These are phyloP conservation scores for Tetradesmus obliquus DNA, from an alignment of 139 green algal genomes.

Conservation along the genomic window DNA sequence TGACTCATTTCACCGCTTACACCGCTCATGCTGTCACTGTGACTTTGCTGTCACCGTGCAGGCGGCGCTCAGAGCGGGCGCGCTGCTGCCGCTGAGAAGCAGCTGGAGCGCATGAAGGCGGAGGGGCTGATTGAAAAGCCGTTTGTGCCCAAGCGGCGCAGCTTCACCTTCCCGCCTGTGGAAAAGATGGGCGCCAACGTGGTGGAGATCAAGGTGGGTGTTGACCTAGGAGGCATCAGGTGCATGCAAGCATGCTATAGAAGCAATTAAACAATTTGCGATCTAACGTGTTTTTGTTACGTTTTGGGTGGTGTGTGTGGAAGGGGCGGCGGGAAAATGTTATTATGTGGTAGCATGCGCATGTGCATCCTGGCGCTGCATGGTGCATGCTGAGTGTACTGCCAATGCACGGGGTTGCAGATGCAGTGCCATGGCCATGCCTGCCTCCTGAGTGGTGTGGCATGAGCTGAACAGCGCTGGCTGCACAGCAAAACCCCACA, in stretches of 20 bases:
- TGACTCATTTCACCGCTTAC: too few species aligned
- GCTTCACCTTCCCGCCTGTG: constrained; percentile 79
- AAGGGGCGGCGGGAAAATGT: not conserved
- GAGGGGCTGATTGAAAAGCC: constrained; percentile 88
- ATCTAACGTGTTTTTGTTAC: not conserved
- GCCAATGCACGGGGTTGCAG: too few species aligned
- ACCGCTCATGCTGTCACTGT: not conserved
- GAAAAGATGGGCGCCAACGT: constrained; percentile 83
- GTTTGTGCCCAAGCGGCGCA: constrained; percentile 82
- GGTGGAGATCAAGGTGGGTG: constrained; percentile 56
- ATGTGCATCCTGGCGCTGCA: not conserved
- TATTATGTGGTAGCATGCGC: not conserved
- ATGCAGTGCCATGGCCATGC: too few species aligned
- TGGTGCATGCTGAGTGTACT: too few species aligned
- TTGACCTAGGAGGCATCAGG: too few species aligned
- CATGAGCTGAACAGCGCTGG: not conserved
- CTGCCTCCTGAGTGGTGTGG: too few species aligned
- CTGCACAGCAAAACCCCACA: not conserved
- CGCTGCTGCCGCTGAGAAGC: constrained; percentile 86
- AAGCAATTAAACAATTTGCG: too few species aligned
- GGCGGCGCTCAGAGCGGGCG: constrained; percentile 69
- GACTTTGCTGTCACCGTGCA: constrained; percentile 15
- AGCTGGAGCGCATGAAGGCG: constrained; percentile 86
- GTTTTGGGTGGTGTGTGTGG: not conserved
- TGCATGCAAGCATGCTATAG: too few species aligned